Evolutionary conservation across 352 stramenopile species (phyloP), one percentile per base, ranked within the genome.

Genomic region (Pythium brassicae): DNA sequence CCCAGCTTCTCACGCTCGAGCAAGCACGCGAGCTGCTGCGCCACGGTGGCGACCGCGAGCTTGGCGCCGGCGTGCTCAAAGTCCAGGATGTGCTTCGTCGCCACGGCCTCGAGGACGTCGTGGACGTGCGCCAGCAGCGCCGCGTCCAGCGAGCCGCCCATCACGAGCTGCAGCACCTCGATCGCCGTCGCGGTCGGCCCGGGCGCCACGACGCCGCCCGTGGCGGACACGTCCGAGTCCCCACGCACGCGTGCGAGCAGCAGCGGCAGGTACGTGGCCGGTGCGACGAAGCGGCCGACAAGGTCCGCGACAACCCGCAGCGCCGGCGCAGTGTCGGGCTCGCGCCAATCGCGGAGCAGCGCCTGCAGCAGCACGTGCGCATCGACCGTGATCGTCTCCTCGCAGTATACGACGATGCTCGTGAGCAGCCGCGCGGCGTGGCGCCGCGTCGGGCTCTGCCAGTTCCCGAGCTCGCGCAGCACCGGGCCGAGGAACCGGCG

Each of bases 361-460:
- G 82, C 84, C 32, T 78, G 65, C 9, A 97, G 44, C 20, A 98
- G 46, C 37, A 74, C 26, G 53, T 97, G 81, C 4, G 82, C 74
- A 57, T 97, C 87, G n/a, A 95, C 83, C 4, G 88, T 98, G 50
- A 98, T 82, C 44, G 87, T 87, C 50, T 99, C 93, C 68, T 99
- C 95, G 59, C 87, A 92, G 57, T 97, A 97, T 35, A 98, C 81
- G 32, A 97, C 55, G 43, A 98, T 67, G 62, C 83, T 91, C 52
- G 87, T 83, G 40, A 99, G 78, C 25, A 98, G 72, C 14, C 87
- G 75, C 32, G 89, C 87, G 11, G 89, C 93, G 54, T 94, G 79
- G 4, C 71, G 62, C 11, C 89, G 77, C 2, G 91, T 98, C 9
- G 71, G 63, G 44, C 71, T 74, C 57, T 92, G 86, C 94, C 94